Evolutionary conservation across 495 filamentous ascomycete species (phyloP).

Genomic region (Penicillium bovifimosum): DNA sequence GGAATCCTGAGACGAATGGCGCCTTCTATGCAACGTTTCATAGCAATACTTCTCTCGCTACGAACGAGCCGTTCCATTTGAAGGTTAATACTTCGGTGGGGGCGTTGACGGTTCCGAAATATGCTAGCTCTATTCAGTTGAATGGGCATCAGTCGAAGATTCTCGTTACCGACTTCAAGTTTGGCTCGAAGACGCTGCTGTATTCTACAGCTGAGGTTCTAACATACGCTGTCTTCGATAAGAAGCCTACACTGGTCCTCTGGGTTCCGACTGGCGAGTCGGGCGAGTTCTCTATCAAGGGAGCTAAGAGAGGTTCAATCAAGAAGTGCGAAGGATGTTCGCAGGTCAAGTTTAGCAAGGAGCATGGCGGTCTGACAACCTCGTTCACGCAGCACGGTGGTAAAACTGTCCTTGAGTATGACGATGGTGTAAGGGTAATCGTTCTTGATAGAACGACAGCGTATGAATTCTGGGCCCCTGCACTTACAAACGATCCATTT

Average conservation of each 20-base stretch:
- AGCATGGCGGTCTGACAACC: conserved; percentile 30
- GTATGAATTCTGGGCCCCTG: conserved; percentile 53
- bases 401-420: conserved; percentile 38
- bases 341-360: conserved; percentile 31
- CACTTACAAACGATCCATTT: conserved; percentile 46
- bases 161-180: conserved; percentile 51
- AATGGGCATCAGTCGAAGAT: conserved; percentile 59
- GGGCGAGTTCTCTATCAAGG: conserved; percentile 50
- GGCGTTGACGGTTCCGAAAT: conserved; percentile 38
- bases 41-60: conserved; percentile 38
- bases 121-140: conserved; percentile 39
- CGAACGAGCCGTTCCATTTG: conserved; percentile 46
- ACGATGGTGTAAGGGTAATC: conserved; percentile 42
- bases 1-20: conserved; percentile 50
- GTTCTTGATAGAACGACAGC: conserved; percentile 48
- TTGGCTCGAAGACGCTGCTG: conserved; percentile 46
- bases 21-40: conserved; percentile 55
- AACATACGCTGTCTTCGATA: conserved; percentile 46
- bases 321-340: conserved; percentile 29
- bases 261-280: conserved; percentile 51
- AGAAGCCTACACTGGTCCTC: conserved; percentile 43
- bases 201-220: conserved; percentile 59
- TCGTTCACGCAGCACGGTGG: conserved; percentile 42
- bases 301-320: conserved; percentile 34
- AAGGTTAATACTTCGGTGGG: conserved; percentile 51